Evolutionary conservation across 1,284 basidiomycete species (phyloP).

Genomic region (Naganishia liquefaciens): DNA sequence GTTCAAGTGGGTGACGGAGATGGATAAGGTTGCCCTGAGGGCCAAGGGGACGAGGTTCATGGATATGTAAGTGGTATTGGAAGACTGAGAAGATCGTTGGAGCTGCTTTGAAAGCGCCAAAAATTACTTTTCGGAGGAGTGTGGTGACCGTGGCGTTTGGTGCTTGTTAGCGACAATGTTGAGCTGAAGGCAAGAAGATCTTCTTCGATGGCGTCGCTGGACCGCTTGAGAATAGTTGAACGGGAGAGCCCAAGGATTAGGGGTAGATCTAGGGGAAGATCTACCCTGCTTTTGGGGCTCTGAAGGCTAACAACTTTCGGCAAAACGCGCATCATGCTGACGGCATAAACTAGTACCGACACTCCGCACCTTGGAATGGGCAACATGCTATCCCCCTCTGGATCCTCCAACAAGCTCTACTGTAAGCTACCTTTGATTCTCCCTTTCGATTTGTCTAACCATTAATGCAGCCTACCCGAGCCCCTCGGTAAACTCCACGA

Average conservation of each 20-base stretch:
- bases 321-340: too few relatives aligned
- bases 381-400: constrained; percentile 45
- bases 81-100: constrained; percentile 10
- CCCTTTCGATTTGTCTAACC: background rate
- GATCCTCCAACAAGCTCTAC: constrained; percentile 43
- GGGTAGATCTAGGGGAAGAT: too few relatives aligned
- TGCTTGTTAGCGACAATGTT: too few relatives aligned
- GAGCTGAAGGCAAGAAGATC: too few relatives aligned
- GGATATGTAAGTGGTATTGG: constrained; percentile 66
- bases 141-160: constrained; percentile 36
- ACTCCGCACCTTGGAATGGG: constrained; percentile 59
- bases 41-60: constrained; percentile 67
- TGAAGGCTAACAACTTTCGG: too few relatives aligned
- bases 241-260: too few relatives aligned
- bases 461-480: constrained; percentile 31
- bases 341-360: constrained; percentile 66
- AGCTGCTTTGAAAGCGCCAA: constrained; percentile 10
- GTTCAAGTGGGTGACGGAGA: constrained; percentile 73
- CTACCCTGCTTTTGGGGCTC: too few relatives aligned
- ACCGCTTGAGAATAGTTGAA: too few relatives aligned
- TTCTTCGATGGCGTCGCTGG: too few relatives aligned
- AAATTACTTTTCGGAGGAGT: constrained; percentile 22
- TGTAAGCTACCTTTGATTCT: constrained; percentile 37
- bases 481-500: constrained; percentile 30
- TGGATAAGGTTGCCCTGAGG: constrained; percentile 81